A percentile compares a stretch with the other conserved stretches of the same genome.
phyloP scores from a whole-genome alignment of 306 rosid genomes.

The Ceratonia siliqua region DNA sequence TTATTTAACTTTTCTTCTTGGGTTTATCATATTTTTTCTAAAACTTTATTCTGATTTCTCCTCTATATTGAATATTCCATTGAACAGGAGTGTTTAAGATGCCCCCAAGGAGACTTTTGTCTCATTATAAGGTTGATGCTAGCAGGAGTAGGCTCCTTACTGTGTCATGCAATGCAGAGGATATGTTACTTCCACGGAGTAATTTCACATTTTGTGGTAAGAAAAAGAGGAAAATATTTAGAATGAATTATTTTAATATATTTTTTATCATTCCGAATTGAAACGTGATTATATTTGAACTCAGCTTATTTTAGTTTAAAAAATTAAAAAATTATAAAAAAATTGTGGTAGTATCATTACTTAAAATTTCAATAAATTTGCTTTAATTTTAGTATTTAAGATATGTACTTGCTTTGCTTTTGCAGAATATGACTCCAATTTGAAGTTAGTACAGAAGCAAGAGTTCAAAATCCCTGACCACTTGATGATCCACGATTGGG shows the following conservation, averaged over 20 bases:
- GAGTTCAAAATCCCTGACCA: slow-evolving; percentile 76
- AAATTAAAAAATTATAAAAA: not conserved
- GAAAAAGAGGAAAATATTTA: not conserved
- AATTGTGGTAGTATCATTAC: too few relatives aligned
- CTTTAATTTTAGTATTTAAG: too few relatives aligned
- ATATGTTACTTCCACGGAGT: slow-evolving; percentile 84
- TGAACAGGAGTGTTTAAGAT: slow-evolving; percentile 81
- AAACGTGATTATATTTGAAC: not conserved
- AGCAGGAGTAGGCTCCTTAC: slow-evolving; percentile 57
- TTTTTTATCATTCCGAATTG: too few relatives aligned
- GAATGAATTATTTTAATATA: too few relatives aligned
- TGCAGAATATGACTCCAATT: slow-evolving; percentile 73
- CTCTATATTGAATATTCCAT: slow-evolving; percentile 13
- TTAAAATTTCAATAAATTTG: not conserved
- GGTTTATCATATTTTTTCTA: not conserved
- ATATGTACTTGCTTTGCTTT: not conserved
- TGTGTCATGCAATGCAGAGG: slow-evolving; percentile 91
- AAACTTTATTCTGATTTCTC: not conserved
- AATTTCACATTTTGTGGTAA: slow-evolving; percentile 74
- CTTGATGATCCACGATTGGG: slow-evolving; percentile 98
- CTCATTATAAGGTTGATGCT: slow-evolving; percentile 83
- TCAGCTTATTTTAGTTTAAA: too few relatives aligned
- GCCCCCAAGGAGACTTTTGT: slow-evolving; percentile 86
- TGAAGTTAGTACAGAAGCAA: slow-evolving; percentile 55
- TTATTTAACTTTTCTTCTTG: not conserved